Percentiles rank a stretch among this genome's conserved stretches.
These are phyloP conservation scores for Monosporascus cannonballus DNA, from an alignment of 2,329 filamentous ascomycete genomes.

Conservation along the genomic window DNA sequence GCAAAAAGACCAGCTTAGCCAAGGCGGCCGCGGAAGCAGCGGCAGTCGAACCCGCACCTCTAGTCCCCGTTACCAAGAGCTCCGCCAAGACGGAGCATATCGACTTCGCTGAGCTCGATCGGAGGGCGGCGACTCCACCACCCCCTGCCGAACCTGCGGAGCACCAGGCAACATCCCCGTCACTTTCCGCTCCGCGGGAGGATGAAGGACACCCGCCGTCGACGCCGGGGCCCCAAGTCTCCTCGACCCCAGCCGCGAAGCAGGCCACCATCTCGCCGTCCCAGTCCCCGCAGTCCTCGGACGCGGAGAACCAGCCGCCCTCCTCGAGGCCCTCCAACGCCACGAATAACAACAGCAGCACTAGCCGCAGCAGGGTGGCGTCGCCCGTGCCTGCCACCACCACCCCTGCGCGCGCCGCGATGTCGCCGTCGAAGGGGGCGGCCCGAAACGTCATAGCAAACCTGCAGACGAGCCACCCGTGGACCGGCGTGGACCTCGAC, in stretches of 20 bases:
- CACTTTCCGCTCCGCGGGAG: conserved; percentile 13
- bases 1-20: conserved; percentile 25
- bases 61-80: neutral
- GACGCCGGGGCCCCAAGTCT: conserved; percentile 36
- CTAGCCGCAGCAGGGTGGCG: too few species aligned
- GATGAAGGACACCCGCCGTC: conserved; percentile 26
- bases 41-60: conserved; percentile 9
- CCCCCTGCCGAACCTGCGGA: conserved; percentile 6
- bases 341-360: conserved; percentile 36
- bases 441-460: conserved; percentile 42
- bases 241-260: conserved; percentile 42
- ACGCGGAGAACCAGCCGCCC: conserved; percentile 74
- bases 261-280: conserved; percentile 56
- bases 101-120: conserved; percentile 17
- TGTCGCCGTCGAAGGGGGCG: conserved; percentile 54
- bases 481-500: conserved; percentile 74
- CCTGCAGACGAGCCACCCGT: conserved; percentile 54
- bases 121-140: conserved; percentile 14
- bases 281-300: conserved; percentile 67
- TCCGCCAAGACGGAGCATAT: conserved; percentile 8
- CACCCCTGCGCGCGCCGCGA: conserved; percentile 37
- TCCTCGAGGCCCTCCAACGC: conserved; percentile 54
- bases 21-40: conserved; percentile 23
- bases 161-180: conserved; percentile 23
- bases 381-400: conserved; percentile 37